phyloP scores from a whole-genome alignment of 176 grass and related monocot species.

The Melocanna baccifera region DNA sequence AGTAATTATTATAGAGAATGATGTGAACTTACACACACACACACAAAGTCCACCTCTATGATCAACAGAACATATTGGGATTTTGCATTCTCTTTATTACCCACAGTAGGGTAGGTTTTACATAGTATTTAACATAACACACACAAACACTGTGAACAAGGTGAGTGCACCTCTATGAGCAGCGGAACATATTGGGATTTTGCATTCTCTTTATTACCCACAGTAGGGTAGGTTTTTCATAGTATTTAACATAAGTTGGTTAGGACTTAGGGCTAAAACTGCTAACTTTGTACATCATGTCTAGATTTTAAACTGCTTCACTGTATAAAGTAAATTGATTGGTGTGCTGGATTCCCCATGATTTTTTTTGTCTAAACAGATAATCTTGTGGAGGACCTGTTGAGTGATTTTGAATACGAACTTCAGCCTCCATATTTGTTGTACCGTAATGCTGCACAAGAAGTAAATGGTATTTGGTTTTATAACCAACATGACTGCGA shows the following conservation, averaged over 20 bases:
- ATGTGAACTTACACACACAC: background rate
- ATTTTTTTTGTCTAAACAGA: conserved; percentile 42
- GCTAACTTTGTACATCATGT: background rate
- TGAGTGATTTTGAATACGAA: conserved; percentile 95
- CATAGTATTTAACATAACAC: background rate
- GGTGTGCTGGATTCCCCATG: background rate
- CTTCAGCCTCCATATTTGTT: conserved; percentile 87
- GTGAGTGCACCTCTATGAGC: background rate
- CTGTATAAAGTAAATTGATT: background rate
- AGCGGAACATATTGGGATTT: background rate
- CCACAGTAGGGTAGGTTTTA: background rate
- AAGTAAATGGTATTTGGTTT: conserved; percentile 97
- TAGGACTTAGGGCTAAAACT: background rate
- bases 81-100: background rate
- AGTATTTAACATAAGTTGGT: background rate
- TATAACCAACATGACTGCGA: conserved; percentile 83
- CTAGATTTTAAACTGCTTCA: background rate
- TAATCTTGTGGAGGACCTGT: conserved; percentile 93
- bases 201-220: background rate
- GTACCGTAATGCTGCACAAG: conserved; percentile 81
- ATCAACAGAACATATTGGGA: background rate
- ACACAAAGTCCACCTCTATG: background rate
- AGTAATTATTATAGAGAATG: background rate
- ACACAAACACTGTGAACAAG: background rate
- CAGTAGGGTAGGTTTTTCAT: background rate